Evolutionary conservation across 371 early-diverging fungal genomes (phyloP).

Genomic region (Mortierella sp.): DNA sequence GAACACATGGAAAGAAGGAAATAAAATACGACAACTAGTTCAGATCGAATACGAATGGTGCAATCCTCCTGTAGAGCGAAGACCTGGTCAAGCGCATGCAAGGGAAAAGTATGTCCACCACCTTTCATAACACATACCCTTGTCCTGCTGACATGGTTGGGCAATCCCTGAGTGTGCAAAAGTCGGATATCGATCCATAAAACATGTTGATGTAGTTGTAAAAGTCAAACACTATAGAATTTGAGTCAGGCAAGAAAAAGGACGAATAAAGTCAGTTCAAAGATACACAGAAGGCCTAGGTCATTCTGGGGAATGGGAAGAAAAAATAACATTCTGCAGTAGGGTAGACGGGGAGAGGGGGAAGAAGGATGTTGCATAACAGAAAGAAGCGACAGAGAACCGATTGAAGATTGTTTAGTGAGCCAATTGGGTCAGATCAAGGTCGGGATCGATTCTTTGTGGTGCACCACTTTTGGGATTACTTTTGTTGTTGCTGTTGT

Average conservation of each 20-base stretch:
- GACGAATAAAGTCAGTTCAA: too few relatives aligned
- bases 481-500: background rate
- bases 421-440: background rate
- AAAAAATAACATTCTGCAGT: background rate
- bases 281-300: background rate
- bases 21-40: background rate
- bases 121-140: constrained; percentile 62
- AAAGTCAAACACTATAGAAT: constrained; percentile 85
- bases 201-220: constrained; percentile 95
- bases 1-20: background rate
- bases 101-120: background rate
- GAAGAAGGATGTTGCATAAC: constrained; percentile 4
- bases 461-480: background rate
- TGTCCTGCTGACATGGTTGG: constrained; percentile 92
- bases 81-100: background rate
- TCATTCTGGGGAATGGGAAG: background rate
- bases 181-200: constrained; percentile 91
- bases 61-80: background rate
- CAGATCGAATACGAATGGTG: background rate
- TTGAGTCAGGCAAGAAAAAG: background rate
- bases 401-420: background rate
- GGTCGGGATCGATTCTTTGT: constrained; percentile 1
- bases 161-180: constrained; percentile 87
- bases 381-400: background rate
- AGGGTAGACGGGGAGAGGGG: background rate